Percentiles rank a stretch among this genome's conserved stretches.
phyloP scores from a whole-genome alignment of 2,329 filamentous ascomycete genomes.

The Fusarium subglutinans region DNA sequence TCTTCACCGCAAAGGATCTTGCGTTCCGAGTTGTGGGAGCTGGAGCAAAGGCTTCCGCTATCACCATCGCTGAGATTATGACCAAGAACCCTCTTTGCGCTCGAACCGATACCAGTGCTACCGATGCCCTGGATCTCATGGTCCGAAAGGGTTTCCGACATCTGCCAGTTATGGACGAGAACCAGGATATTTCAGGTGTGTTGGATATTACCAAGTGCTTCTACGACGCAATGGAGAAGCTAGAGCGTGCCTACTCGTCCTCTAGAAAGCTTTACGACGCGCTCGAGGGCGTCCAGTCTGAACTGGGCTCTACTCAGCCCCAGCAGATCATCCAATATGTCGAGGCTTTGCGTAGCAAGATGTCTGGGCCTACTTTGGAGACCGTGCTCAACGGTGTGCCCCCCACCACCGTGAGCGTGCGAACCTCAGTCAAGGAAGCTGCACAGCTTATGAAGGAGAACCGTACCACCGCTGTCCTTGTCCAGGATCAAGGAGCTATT shows the following conservation, averaged over 20 bases:
- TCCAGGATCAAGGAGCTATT: conserved; percentile 96
- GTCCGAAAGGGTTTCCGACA: conserved; percentile 98
- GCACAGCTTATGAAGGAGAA: conserved; percentile 98
- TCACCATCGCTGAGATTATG: conserved; percentile 99
- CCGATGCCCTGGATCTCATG: conserved; percentile 97
- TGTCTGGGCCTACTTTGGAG: conserved; percentile 97
- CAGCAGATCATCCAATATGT: conserved; percentile 99
- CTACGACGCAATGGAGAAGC: conserved; percentile 99
- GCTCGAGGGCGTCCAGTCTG: conserved; percentile 95
- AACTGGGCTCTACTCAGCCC: conserved; percentile 93
- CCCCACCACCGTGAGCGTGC: conserved; percentile 92
- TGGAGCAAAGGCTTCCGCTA: conserved; percentile 85
- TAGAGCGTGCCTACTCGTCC: conserved; percentile 96
- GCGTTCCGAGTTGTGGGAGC: conserved; percentile 95
- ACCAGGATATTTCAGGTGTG: conserved; percentile 98
- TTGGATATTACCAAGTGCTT: conserved; percentile 99
- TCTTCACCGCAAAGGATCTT: conserved; percentile 98
- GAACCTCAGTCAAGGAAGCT: conserved; percentile 96
- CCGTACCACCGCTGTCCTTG: conserved; percentile 94
- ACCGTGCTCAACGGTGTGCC: conserved; percentile 91
- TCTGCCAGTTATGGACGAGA: conserved; percentile 99
- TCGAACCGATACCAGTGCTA: conserved; percentile 96
- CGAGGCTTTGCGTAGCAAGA: conserved; percentile 91
- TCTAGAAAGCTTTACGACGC: conserved; percentile 99
- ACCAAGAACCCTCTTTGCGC: conserved; percentile 99